Conservation (phyloP, 108 stramenopile genomes). For the Nitzschia sp. region DNA sequence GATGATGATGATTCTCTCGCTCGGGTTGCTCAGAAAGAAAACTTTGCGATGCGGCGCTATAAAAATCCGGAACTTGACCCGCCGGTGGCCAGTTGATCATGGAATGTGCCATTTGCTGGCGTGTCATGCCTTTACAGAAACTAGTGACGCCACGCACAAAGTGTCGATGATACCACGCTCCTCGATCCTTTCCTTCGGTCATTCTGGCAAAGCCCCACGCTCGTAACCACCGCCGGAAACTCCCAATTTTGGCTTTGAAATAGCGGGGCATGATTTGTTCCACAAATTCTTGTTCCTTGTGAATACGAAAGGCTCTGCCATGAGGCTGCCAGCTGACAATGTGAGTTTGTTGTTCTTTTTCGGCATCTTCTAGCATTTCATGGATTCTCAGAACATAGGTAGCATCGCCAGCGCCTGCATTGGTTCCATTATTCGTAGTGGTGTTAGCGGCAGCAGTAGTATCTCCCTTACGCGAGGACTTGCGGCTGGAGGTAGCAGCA, state of each 20-base stretch:
- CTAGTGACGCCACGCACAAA: constrained; percentile 33
- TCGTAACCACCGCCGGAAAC: constrained; percentile 52
- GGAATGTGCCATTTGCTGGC: constrained; percentile 24
- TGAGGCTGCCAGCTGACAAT: constrained; percentile 82
- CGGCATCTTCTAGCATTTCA: constrained; percentile 62
- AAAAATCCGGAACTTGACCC: constrained; percentile 25
- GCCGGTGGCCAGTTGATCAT: constrained; percentile 24
- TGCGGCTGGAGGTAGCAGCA: not conserved
- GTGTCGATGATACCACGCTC: constrained; percentile 41
- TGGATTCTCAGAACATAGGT: constrained; percentile 71
- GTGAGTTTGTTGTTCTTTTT: constrained; percentile 44
- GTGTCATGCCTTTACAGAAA: constrained; percentile 17
- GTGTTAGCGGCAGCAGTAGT: not conserved
- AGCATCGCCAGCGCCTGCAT: not conserved
- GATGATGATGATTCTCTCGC: not conserved
- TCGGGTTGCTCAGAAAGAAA: constrained; percentile 1
- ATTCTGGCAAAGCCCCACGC: constrained; percentile 71
- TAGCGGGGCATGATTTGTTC: constrained; percentile 75
- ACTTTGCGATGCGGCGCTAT: constrained; percentile 8
- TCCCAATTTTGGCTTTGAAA: constrained; percentile 28
- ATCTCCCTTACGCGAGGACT: not conserved
- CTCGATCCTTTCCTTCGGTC: constrained; percentile 40
- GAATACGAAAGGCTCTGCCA: constrained; percentile 76
- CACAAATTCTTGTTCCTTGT: constrained; percentile 65
- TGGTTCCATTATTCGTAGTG: not conserved